Evolutionary conservation across 1,139 yeast genomes (phyloP).

Genomic region (Meyerozyma smithsonii): DNA sequence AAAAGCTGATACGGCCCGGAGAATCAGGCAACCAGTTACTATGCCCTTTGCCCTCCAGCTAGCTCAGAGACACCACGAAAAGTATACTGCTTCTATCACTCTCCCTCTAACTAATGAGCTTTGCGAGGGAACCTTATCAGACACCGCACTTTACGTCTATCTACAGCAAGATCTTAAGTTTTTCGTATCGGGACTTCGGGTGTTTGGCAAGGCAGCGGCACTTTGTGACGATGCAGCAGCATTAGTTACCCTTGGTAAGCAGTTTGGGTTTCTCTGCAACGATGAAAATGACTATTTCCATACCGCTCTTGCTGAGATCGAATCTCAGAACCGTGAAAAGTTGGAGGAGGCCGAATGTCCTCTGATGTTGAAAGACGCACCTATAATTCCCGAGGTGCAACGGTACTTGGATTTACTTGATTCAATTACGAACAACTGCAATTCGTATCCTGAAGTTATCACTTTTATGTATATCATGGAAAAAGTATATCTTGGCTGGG

Average conservation of each 20-base stretch:
- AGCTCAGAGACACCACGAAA: slow-evolving; percentile 18
- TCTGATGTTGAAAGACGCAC: slow-evolving; percentile 14
- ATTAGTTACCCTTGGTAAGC: slow-evolving; percentile 39
- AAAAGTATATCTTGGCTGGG: slow-evolving; percentile 50
- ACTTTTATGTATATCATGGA: slow-evolving; percentile 47
- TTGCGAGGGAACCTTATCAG: slow-evolving; percentile 42
- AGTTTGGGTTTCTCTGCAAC: slow-evolving; percentile 45
- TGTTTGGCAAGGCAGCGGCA: slow-evolving; percentile 43
- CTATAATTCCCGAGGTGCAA: slow-evolving; percentile 29
- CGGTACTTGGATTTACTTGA: slow-evolving; percentile 32
- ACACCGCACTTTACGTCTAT: slow-evolving; percentile 38
- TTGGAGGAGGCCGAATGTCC: slow-evolving; percentile 16
- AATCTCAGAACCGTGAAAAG: slow-evolving; percentile 12
- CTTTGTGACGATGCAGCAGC: slow-evolving; percentile 36
- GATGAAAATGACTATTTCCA: slow-evolving; percentile 48
- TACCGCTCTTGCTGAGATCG: slow-evolving; percentile 27
- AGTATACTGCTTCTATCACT: slow-evolving; percentile 26
- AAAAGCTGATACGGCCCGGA: too few relatives aligned
- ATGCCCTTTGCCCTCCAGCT: slow-evolving; percentile 7
- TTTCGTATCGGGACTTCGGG: slow-evolving; percentile 38
- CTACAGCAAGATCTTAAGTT: slow-evolving; percentile 46
- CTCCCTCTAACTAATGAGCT: slow-evolving; percentile 44
- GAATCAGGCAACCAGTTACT: too few relatives aligned
- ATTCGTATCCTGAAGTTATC: slow-evolving; percentile 39
- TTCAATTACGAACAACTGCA: slow-evolving; percentile 21